Evolutionary conservation across 768 basidiomycete species (phyloP).

Genomic region (Mycena rosella): DNA sequence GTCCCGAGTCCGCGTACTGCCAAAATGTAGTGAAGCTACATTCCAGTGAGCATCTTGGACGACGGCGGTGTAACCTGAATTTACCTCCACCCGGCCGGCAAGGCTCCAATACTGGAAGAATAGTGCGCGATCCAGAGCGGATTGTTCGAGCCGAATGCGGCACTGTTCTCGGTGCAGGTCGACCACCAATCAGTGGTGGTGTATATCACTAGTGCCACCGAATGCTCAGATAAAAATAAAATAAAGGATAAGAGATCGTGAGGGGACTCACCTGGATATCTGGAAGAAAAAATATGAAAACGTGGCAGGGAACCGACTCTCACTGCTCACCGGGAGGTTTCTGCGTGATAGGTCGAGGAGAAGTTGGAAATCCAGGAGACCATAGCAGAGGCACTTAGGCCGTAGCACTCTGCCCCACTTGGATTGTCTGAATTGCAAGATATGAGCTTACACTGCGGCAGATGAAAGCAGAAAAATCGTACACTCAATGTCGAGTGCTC

Average conservation of each 20-base stretch:
- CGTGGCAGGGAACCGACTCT: background rate
- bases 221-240: background rate
- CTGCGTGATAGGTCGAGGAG: slow-evolving; percentile 67
- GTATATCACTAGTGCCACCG: slow-evolving; percentile 61
- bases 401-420: slow-evolving; percentile 66
- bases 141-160: slow-evolving; percentile 61
- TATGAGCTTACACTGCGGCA: background rate
- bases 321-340: slow-evolving; percentile 53
- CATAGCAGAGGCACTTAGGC: slow-evolving; percentile 64
- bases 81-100: slow-evolving; percentile 71
- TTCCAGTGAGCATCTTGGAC: background rate
- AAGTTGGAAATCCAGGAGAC: slow-evolving; percentile 75
- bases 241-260: too few relatives aligned
- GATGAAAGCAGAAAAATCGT: slow-evolving; percentile 29
- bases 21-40: slow-evolving; percentile 66
- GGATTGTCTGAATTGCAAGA: slow-evolving; percentile 63
- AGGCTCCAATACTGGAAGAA: slow-evolving; percentile 60
- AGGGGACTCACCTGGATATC: slow-evolving; percentile 54
- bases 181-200: slow-evolving; percentile 79
- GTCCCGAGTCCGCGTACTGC: slow-evolving; percentile 69
- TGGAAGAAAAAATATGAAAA: slow-evolving; percentile 26
- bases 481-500: slow-evolving; percentile 76
- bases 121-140: slow-evolving; percentile 75
- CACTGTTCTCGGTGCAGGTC: slow-evolving; percentile 72
- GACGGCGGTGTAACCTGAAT: slow-evolving; percentile 20